phyloP scores from a whole-genome alignment of 176 grass and related monocot species.

The Musa acuminata region DNA sequence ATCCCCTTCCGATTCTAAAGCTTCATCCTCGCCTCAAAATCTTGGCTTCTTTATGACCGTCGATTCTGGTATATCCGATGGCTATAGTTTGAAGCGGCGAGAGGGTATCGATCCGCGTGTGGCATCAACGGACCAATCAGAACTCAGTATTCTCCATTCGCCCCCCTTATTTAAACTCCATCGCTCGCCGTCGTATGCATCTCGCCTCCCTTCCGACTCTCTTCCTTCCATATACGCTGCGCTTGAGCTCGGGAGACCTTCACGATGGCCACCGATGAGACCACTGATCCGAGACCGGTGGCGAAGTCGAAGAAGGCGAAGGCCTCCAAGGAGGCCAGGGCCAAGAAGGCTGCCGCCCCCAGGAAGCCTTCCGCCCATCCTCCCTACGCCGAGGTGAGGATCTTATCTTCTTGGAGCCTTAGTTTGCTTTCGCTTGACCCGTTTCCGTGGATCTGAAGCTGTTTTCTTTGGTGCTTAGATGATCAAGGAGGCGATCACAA shows the following conservation, averaged over 20 bases:
- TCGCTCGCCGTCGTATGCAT: not conserved
- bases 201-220: not conserved
- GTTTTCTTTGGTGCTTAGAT: conserved; percentile 23
- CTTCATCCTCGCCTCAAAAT: not conserved
- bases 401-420: not conserved
- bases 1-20: not conserved
- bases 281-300: conserved; percentile 15
- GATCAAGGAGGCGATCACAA: conserved; percentile 50
- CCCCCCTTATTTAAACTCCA: conserved; percentile 36
- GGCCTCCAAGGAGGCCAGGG: conserved; percentile 47
- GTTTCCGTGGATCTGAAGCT: not conserved
- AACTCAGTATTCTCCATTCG: not conserved
- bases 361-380: conserved; percentile 51
- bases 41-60: not conserved
- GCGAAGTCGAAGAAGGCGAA: conserved; percentile 31
- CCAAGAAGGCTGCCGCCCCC: conserved; percentile 30
- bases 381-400: conserved; percentile 56
- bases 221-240: not conserved
- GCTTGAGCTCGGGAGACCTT: too few relatives aligned
- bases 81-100: not conserved
- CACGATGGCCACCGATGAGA: conserved; percentile 33
- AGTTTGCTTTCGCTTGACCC: too few relatives aligned
- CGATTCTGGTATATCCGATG: conserved; percentile 16
- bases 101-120: conserved; percentile 38
- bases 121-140: conserved; percentile 27